These are phyloP conservation scores for Aspergillus carbonarius DNA, from an alignment of 2,329 filamentous ascomycete genomes.

Conservation along the genomic window DNA sequence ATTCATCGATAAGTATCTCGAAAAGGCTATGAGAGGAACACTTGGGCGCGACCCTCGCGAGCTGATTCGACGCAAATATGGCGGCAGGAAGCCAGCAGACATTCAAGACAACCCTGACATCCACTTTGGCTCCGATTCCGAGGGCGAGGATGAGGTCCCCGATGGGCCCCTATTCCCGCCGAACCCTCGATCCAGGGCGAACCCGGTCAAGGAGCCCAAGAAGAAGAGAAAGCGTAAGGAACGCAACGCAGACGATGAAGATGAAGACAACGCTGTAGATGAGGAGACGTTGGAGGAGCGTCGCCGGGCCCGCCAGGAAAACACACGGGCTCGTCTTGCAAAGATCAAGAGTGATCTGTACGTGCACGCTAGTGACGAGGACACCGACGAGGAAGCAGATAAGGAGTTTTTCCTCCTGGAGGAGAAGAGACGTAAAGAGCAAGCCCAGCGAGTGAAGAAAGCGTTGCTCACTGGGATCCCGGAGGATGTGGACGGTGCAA, in stretches of 20 bases:
- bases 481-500: slow-evolving; percentile 28
- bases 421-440: slow-evolving; percentile 62
- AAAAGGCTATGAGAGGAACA: slow-evolving; percentile 74
- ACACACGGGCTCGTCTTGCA: slow-evolving; percentile 71
- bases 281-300: slow-evolving; percentile 61
- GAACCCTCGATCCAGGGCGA: slow-evolving; percentile 49
- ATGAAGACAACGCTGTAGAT: slow-evolving; percentile 58
- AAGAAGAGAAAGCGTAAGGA: slow-evolving; percentile 63
- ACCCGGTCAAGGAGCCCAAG: slow-evolving; percentile 48
- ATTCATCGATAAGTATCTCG: slow-evolving; percentile 73
- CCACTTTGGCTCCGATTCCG: slow-evolving; percentile 69
- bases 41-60: slow-evolving; percentile 72
- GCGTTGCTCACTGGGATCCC: slow-evolving; percentile 45
- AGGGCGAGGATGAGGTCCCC: slow-evolving; percentile 58
- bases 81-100: slow-evolving; percentile 32
- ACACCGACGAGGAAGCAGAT: slow-evolving; percentile 75
- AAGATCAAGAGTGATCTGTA: slow-evolving; percentile 83
- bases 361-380: slow-evolving; percentile 82
- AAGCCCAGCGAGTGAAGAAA: slow-evolving; percentile 50
- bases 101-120: slow-evolving; percentile 45
- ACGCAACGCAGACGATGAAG: slow-evolving; percentile 43
- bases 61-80: slow-evolving; percentile 69
- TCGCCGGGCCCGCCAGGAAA: slow-evolving; percentile 61
- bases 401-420: slow-evolving; percentile 76
- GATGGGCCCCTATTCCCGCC: slow-evolving; percentile 67